Conservation (phyloP, 257 asterid genomes). For the Coffea eugenioides region DNA sequence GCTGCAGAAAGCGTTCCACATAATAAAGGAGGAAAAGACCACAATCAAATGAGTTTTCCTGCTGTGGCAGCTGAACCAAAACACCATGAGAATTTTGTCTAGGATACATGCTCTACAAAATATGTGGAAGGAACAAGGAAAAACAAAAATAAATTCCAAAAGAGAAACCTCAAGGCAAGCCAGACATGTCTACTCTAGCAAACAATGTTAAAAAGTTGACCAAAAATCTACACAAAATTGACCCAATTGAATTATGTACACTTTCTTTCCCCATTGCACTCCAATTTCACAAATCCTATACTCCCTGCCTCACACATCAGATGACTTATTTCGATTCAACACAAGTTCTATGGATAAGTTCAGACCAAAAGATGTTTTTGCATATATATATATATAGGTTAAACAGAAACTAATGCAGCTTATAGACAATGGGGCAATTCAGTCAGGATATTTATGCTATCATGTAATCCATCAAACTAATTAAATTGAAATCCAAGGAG, state of each 20-base stretch:
- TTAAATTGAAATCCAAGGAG: background rate
- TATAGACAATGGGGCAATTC: no score
- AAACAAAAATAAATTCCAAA: no score
- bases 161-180: background rate
- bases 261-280: background rate
- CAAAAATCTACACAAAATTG: no score
- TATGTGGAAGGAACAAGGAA: no score
- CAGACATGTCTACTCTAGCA: background rate
- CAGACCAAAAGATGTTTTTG: background rate
- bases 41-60: constrained; percentile 81
- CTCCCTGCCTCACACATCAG: background rate
- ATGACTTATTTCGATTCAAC: background rate
- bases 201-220: background rate
- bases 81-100: constrained; percentile 14
- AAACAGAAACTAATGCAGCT: no score
- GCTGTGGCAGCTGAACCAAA: constrained; percentile 81
- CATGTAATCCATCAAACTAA: background rate
- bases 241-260: background rate
- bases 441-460: background rate
- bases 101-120: background rate
- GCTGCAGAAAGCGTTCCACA: constrained; percentile 73
- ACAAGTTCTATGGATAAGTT: background rate
- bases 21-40: constrained; percentile 93
- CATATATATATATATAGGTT: no score
- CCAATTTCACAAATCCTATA: background rate